These are phyloP conservation scores for Rosa chinensis DNA, from an alignment of 306 rosid species.

Conservation along the genomic window DNA sequence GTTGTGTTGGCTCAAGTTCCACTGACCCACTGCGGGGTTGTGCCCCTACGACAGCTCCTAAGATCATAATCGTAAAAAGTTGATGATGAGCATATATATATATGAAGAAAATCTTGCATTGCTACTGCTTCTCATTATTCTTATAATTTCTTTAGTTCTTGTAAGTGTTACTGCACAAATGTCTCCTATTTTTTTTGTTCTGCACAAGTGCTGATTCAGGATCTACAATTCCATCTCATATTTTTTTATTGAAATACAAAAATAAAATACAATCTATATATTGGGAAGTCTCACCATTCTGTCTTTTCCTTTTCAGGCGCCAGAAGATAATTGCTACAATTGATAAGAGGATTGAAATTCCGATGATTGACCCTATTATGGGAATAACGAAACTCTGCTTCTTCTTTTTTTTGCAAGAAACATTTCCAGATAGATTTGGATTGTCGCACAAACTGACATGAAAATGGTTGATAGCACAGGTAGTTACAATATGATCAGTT, in stretches of 20 bases:
- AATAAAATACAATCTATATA: not conserved
- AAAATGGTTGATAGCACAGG: not conserved
- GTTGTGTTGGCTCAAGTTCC: conserved; percentile 24
- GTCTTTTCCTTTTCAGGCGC: conserved; percentile 16
- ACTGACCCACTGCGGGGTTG: not conserved
- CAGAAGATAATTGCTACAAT: not conserved
- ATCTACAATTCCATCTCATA: too few relatives aligned
- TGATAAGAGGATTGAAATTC: not conserved
- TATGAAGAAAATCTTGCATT: not conserved
- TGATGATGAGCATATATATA: not conserved
- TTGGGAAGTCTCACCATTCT: conserved; percentile 1
- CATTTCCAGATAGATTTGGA: conserved; percentile 29
- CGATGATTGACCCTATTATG: not conserved
- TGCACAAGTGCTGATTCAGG: too few relatives aligned
- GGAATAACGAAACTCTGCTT: not conserved
- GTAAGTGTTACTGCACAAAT: too few relatives aligned
- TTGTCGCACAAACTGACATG: conserved; percentile 32
- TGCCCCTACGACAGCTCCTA: not conserved
- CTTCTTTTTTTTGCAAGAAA: conserved; percentile 34
- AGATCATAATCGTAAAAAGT: not conserved
- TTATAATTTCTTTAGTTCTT: too few relatives aligned
- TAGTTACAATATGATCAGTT: not conserved
- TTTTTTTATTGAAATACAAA: too few relatives aligned
- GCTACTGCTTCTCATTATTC: too few relatives aligned
- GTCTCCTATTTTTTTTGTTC: too few relatives aligned